phyloP scores from a whole-genome alignment of 306 rosid species.

The Rubus idaeus region DNA sequence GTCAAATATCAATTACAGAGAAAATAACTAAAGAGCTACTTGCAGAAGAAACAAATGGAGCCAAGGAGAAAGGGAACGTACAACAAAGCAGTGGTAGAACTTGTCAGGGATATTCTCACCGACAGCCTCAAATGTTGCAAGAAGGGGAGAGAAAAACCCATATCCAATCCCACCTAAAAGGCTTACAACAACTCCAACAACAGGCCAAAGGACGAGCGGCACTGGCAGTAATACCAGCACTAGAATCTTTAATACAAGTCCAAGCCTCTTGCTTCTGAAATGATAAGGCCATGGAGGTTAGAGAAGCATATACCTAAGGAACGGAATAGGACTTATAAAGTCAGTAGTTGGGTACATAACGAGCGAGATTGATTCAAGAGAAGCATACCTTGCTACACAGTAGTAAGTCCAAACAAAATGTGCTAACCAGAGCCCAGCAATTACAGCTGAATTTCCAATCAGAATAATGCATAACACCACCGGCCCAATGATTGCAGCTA shows the following conservation, averaged over 20 bases:
- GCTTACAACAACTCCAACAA: slow-evolving; percentile 59
- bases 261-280: slow-evolving; percentile 70
- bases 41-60: slow-evolving; percentile 9
- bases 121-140: slow-evolving; percentile 78
- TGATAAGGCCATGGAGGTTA: not conserved
- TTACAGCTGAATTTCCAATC: slow-evolving; percentile 59
- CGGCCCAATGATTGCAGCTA: slow-evolving; percentile 57
- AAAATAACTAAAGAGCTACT: not conserved
- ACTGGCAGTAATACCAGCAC: slow-evolving; percentile 56
- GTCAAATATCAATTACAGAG: not conserved
- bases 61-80: slow-evolving; percentile 39
- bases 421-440: slow-evolving; percentile 68
- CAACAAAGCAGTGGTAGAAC: slow-evolving; percentile 59
- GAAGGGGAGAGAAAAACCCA: slow-evolving; percentile 69
- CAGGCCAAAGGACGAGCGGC: slow-evolving; percentile 63
- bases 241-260: slow-evolving; percentile 52
- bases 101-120: slow-evolving; percentile 45
- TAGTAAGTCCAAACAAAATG: slow-evolving; percentile 71
- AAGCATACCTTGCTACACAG: slow-evolving; percentile 60
- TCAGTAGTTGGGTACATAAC: not conserved
- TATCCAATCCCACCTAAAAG: slow-evolving; percentile 77
- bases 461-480: slow-evolving; percentile 42
- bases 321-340: too few relatives aligned
- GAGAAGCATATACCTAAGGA: too few relatives aligned
- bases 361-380: not conserved